A percentile compares a stretch with the other conserved stretches of the same genome.
Conservation (phyloP, 2,329 filamentous ascomycete genomes). For the Epichloe uncinata region DNA sequence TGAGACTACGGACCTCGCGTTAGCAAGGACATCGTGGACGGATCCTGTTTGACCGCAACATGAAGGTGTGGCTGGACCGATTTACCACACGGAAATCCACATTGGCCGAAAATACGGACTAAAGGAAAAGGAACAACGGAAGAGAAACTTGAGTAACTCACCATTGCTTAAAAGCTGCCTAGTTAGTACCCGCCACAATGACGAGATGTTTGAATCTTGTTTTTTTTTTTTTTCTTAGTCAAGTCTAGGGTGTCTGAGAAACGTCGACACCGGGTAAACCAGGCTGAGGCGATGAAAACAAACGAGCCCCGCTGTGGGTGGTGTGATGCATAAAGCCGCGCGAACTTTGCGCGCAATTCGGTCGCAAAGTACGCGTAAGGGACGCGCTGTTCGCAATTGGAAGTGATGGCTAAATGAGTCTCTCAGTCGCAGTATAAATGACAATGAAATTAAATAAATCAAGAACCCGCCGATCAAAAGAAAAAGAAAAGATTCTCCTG, state of each 20-base stretch:
- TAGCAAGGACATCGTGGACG: slow-evolving; percentile 29
- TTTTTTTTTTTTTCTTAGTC: too few relatives aligned
- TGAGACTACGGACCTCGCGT: slow-evolving; percentile 49
- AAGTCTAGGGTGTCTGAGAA: not conserved
- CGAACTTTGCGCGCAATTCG: too few relatives aligned
- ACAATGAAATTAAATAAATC: too few relatives aligned
- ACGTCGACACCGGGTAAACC: not conserved
- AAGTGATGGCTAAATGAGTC: too few relatives aligned
- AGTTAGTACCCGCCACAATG: not conserved
- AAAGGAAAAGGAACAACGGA: not conserved
- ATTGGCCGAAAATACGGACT: not conserved
- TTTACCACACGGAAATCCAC: not conserved
- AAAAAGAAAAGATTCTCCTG: too few relatives aligned
- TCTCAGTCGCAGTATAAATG: too few relatives aligned
- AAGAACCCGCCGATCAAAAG: too few relatives aligned
- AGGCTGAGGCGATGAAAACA: not conserved
- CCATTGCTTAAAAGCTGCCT: not conserved
- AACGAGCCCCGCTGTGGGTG: not conserved
- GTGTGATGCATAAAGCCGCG: too few relatives aligned
- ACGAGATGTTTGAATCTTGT: not conserved
- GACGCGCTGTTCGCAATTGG: too few relatives aligned
- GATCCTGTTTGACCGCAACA: not conserved
- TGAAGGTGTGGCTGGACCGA: not conserved
- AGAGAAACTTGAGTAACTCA: not conserved
- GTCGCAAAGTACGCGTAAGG: too few relatives aligned